phyloP scores from a whole-genome alignment of 2,329 filamentous ascomycete species.

The Neocucurbitaria cava region DNA sequence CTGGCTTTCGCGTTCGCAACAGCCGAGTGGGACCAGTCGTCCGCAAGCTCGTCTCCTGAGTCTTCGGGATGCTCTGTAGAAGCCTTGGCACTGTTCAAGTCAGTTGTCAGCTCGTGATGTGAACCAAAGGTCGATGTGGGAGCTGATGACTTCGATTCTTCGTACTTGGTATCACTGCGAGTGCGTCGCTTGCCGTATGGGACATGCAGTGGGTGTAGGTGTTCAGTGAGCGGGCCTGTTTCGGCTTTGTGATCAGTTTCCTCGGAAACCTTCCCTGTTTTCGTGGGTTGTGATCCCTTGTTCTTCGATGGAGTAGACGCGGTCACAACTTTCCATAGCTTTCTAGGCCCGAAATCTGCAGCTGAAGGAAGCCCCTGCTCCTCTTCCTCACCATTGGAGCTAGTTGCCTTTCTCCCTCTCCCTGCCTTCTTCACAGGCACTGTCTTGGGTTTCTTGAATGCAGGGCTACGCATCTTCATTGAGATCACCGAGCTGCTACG shows the following conservation, averaged over 20 bases:
- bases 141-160: background rate
- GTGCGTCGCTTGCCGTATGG: conserved; percentile 18
- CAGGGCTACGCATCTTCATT: background rate
- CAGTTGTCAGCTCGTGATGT: background rate
- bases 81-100: background rate
- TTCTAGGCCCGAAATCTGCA: background rate
- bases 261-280: background rate
- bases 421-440: background rate
- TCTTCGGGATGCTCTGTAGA: background rate
- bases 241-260: background rate
- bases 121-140: background rate
- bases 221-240: background rate
- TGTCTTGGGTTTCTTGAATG: background rate
- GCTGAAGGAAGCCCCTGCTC: background rate
- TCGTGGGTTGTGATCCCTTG: background rate
- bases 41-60: background rate
- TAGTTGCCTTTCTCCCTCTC: background rate
- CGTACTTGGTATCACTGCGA: conserved; percentile 4
- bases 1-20: background rate
- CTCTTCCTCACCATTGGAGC: background rate
- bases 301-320: background rate
- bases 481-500: background rate
- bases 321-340: background rate
- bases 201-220: conserved; percentile 7
- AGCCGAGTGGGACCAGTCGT: background rate